These are phyloP conservation scores for Camelina sativa DNA, from an alignment of 345 rosid genomes.

Conservation along the genomic window DNA sequence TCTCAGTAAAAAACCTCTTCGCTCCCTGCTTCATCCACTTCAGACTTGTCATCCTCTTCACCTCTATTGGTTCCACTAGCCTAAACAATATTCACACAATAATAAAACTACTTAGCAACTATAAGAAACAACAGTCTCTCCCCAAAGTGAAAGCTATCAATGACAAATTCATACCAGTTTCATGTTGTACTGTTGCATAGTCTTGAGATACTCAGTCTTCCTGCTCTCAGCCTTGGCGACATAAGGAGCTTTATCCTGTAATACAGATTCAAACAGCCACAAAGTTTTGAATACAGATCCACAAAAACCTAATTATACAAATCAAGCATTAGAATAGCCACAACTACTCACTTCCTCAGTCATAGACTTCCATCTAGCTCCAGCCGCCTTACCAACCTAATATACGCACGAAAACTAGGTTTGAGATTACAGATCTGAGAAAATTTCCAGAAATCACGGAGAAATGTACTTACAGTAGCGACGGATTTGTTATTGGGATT, in stretches of 20 bases:
- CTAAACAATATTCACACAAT: slow-evolving; percentile 35
- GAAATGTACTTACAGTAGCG: slow-evolving; percentile 56
- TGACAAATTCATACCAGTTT: slow-evolving; percentile 48
- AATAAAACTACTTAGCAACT: background rate
- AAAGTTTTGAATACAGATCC: background rate
- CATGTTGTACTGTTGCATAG: slow-evolving; percentile 66
- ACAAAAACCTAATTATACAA: background rate
- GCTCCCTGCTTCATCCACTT: slow-evolving; percentile 66
- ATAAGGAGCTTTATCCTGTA: slow-evolving; percentile 73
- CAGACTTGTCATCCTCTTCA: slow-evolving; percentile 77
- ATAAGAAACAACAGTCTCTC: background rate
- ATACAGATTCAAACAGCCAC: background rate
- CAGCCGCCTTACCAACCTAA: slow-evolving; percentile 89
- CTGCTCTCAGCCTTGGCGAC: slow-evolving; percentile 61
- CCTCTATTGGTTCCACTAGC: slow-evolving; percentile 54
- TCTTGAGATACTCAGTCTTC: slow-evolving; percentile 67
- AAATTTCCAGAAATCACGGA: background rate
- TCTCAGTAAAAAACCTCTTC: slow-evolving; percentile 53
- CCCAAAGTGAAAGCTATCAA: background rate
- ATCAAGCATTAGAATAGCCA: slow-evolving; percentile 5
- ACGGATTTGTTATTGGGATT: slow-evolving; percentile 88
- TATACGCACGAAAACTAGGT: background rate
- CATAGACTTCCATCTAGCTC: slow-evolving; percentile 78
- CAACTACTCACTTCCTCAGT: slow-evolving; percentile 58
- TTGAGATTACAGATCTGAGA: slow-evolving; percentile 28